These are phyloP conservation scores for Cryphonectria radicalis DNA, from an alignment of 2,329 filamentous ascomycete species.

Conservation along the genomic window DNA sequence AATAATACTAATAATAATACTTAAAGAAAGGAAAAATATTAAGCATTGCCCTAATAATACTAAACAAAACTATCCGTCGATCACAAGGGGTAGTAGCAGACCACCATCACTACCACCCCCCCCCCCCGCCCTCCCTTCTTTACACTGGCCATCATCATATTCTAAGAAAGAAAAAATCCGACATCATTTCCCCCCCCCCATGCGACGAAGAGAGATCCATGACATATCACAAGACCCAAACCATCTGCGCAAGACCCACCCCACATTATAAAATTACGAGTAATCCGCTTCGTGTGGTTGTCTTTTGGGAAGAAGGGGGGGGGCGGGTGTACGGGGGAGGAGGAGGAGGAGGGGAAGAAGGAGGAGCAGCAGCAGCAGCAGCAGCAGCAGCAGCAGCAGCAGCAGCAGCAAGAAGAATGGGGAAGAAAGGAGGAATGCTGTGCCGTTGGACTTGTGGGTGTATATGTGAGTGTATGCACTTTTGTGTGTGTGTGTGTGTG, in stretches of 20 bases:
- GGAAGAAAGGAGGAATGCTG: background rate
- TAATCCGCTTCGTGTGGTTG: background rate
- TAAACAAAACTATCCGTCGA: background rate
- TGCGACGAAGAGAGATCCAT: conserved; percentile 3
- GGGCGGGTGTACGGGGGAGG: background rate
- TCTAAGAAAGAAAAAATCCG: background rate
- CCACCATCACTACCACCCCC: background rate
- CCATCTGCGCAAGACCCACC: conserved; percentile 1
- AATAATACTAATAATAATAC: too few relatives aligned
- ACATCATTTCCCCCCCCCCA: background rate
- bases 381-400: too few relatives aligned
- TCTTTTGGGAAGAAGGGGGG: background rate
- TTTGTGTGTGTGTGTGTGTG: too few relatives aligned
- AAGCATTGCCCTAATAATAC: background rate
- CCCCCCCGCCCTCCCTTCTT: too few relatives aligned
- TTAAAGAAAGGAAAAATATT: background rate
- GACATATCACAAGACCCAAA: conserved; percentile 16
- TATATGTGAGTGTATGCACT: background rate
- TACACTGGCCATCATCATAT: too few relatives aligned
- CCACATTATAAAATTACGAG: background rate
- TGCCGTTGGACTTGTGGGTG: background rate
- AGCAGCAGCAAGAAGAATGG: background rate
- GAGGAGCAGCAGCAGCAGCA: too few relatives aligned
- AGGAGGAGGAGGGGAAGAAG: too few relatives aligned
- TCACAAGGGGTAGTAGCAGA: background rate